Base-by-base conservation (phyloP, 176 grass and related monocot genomes). In the Puya raimondii region DNA sequence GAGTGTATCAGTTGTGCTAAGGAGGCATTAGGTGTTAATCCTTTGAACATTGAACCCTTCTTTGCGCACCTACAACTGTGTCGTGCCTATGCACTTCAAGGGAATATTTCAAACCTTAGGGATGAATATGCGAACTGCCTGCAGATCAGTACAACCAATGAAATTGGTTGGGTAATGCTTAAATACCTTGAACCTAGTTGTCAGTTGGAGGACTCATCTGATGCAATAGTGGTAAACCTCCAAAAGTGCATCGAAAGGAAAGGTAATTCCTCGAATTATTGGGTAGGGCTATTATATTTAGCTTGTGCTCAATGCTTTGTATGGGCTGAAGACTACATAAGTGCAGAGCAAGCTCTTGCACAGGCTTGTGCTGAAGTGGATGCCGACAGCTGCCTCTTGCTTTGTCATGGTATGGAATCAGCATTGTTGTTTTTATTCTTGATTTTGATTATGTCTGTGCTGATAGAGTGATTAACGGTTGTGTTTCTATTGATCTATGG, bases 1-100 rank as follows among this genome's bases (percentile, higher is more conserved):
- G 88, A 66, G 33, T 74, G 84, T 66, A 80, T 87, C 64, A 52
- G 67, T 64, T 64, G 73, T 81, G 84, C 84, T 76, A 85, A 15
- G 67, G 84, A 90, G 73, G 81, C 86, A 42, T 75, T 92, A 69
- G 49, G 59, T 53, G 51, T 79, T 79, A 64, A 68, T 53, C 25
- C 82, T 21, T 65, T 66, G 4, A 64, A 80, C 20, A 75, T 2
- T 68, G 92, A 85, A 64, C 26, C 79, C 63, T 92, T 96, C 69
- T 96, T 89, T 80, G 84, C 84, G 57, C 83, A 87, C 59, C 64
- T 96, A 65, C 92, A 96, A 85, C 64, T 92, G 11, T 92, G 88
- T 67, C 92, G 88, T 64, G 70, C 73, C 68, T 92, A 92, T 70
- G 92, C 26, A 17, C 12, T 49, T 6, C 86, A 83, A 79, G 81